Base-by-base conservation (phyloP, 1,284 basidiomycete species). In the Heimioporus retisporus region DNA sequence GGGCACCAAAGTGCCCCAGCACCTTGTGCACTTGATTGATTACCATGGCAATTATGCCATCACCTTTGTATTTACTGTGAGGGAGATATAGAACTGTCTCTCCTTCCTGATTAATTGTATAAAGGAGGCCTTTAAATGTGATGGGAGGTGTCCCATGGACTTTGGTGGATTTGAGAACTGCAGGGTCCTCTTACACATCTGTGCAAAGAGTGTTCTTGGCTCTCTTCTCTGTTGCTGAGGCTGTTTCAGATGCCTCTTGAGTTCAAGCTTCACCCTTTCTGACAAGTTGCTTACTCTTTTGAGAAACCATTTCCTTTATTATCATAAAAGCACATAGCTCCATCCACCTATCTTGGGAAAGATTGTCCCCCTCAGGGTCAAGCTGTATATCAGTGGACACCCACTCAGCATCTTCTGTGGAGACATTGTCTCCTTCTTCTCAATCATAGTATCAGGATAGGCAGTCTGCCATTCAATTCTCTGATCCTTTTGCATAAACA, bases 1-100 rank as follows among this genome's bases (percentile, higher is more conserved):
- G 40, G 19, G 66, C 14, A 4, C 55, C 51, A 14, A 64, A 59
- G n/a, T 67, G 63, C 4, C 74, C 48, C 76, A 79, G 15, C 70
- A 73, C 77, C 76, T 56, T 77, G 65, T 23, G 65, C 55, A 59
- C 55, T 25, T 57, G 50, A 14, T 65, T n/a, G 11, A 59, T 44
- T 4, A 63, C 58, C 19, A 6, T 50, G 23, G 46, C 31, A 23
- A 31, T 40, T 3, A 59, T 14, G 4, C 19, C 16, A 13, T 59
- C 8, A 3, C 21, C 58, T 18, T 59, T n/a, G 8, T 31, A 40
- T 2, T 59, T 50, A 4, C 6, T 23, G 6, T 23, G 10, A 21
- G 28, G 58, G 2, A 59, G 46, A 21, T 31, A 59, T 4, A 59
- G 19, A 13, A 59, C 46, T 21, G 50, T 19, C 16, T 50, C 46